Base-by-base conservation (phyloP, 148 eudicot species). In the Polygonum maritimum region DNA sequence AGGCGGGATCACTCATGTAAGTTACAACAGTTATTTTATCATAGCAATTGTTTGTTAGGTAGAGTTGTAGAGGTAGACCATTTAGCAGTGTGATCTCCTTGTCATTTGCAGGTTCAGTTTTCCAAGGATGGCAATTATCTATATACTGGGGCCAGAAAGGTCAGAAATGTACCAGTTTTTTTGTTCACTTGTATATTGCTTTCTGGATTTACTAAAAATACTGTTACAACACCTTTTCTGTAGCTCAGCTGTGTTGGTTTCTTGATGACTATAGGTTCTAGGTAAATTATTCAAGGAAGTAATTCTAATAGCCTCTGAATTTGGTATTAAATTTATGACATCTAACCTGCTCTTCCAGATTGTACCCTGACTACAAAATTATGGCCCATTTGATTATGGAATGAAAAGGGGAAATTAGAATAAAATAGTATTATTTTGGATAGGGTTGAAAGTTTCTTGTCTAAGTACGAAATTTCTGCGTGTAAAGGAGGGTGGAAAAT, bases 1-100 rank as follows among this genome's bases (percentile, higher is more conserved):
- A 83, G 97, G 99, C 18, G 99, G 99, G 81, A 84, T 95, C 78
- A 95, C 99, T 71, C 97, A 95, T 85, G 99, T 95, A 85, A 88
- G 92, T 85, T 85, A 78, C 51, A 71, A 52, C n/a, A 16, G 12
- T 78, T 8, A 38, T 67, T 67, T 33, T 36, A 15, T 36, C 41
- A 15, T 38, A 67, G 44, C 38, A 21, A 67, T 15, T 67, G 71
- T 35, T 67, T 35, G 45, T 67, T 36, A 67, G 44, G 10, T 67
- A 67, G 11, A 4, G 44, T 11, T 11, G 10, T 67, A 67, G 11
- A 4, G 44, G 21, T 31, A 10, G 71, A 14, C 19, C 19, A 38
- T 67, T 67, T 38, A 67, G 2, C 44, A 1, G 41, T 15, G 44
- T 67, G 71, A 39, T 51, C 40, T 45, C 48, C 48, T 69, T 35